Evolutionary conservation across 192 early-diverging fungal genomes (phyloP).

Genomic region (Helicostylum pulchrum): DNA sequence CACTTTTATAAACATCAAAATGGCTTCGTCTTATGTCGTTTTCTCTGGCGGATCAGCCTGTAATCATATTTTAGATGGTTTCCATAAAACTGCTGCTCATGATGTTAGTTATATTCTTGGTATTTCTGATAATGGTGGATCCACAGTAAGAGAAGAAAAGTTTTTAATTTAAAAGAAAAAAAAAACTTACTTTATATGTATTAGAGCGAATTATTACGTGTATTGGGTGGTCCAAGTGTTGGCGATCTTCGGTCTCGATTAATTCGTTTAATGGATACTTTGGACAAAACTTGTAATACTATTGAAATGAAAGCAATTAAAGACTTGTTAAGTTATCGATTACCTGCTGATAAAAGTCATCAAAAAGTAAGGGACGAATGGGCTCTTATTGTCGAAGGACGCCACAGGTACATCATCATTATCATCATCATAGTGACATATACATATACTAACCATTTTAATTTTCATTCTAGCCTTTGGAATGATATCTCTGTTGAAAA

Average conservation of each 20-base stretch:
- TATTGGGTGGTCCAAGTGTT: constrained; percentile 73
- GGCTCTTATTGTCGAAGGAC: constrained; percentile 70
- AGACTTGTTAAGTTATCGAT: constrained; percentile 67
- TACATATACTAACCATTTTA: constrained; percentile 4
- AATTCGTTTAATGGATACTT: constrained; percentile 62
- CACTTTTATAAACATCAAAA: background rate
- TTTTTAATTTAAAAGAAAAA: background rate
- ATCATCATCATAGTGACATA: background rate
- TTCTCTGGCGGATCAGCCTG: constrained; percentile 75
- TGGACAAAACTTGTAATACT: constrained; percentile 39
- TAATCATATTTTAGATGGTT: constrained; percentile 48
- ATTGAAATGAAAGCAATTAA: constrained; percentile 60
- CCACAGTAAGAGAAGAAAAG: constrained; percentile 41
- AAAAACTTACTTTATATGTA: constrained; percentile 26
- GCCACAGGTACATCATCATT: constrained; percentile 54
- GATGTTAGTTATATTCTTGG: constrained; percentile 65
- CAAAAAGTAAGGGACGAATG: constrained; percentile 68
- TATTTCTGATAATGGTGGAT: constrained; percentile 70
- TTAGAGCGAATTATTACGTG: constrained; percentile 63
- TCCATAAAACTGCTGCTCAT: constrained; percentile 56
- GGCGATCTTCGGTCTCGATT: constrained; percentile 70
- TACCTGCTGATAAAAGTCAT: constrained; percentile 51
- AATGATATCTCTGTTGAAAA: constrained; percentile 49
- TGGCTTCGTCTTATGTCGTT: constrained; percentile 48
- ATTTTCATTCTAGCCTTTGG: no score